Percentiles rank a stretch among this genome's conserved stretches.
Evolutionary conservation across 2,329 filamentous ascomycete genomes (phyloP).

Genomic region (Verticillium isaacii): DNA sequence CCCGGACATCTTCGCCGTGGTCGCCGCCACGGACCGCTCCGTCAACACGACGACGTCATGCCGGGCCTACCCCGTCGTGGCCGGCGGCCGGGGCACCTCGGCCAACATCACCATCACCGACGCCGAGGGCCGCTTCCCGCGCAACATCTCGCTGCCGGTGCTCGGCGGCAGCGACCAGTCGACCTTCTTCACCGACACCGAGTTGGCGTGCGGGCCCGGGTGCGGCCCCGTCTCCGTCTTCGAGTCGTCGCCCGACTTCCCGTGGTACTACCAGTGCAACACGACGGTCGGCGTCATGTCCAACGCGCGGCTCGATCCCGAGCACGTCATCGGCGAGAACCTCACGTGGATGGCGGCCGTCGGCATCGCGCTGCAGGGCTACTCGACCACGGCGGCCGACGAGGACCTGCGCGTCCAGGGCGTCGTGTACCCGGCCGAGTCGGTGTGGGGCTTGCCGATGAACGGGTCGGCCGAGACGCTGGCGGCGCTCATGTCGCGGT

Average conservation of each 20-base stretch:
- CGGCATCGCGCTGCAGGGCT: constrained; percentile 36
- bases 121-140: constrained; percentile 13
- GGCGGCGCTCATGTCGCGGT: constrained; percentile 29
- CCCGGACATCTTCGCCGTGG: constrained; percentile 10
- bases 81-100: constrained; percentile 23
- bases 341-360: constrained; percentile 27
- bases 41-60: constrained; percentile 25
- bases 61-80: constrained; percentile 20
- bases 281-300: constrained; percentile 26
- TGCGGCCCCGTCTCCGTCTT: constrained; percentile 29
- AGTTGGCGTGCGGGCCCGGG: constrained; percentile 15
- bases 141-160: constrained; percentile 16
- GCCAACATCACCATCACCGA: constrained; percentile 23
- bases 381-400: constrained; percentile 16
- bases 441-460: constrained; percentile 26
- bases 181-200: constrained; percentile 28
- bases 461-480: constrained; percentile 26
- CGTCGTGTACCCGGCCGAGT: constrained; percentile 37
- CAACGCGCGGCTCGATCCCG: constrained; percentile 25
- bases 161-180: constrained; percentile 26
- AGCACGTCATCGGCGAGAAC: constrained; percentile 27
- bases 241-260: constrained; percentile 26
- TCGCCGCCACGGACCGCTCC: constrained; percentile 26
- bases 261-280: constrained; percentile 38
- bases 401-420: constrained; percentile 21